These are phyloP conservation scores for Manihot esculenta DNA, from an alignment of 441 rosid genomes.

Conservation along the genomic window DNA sequence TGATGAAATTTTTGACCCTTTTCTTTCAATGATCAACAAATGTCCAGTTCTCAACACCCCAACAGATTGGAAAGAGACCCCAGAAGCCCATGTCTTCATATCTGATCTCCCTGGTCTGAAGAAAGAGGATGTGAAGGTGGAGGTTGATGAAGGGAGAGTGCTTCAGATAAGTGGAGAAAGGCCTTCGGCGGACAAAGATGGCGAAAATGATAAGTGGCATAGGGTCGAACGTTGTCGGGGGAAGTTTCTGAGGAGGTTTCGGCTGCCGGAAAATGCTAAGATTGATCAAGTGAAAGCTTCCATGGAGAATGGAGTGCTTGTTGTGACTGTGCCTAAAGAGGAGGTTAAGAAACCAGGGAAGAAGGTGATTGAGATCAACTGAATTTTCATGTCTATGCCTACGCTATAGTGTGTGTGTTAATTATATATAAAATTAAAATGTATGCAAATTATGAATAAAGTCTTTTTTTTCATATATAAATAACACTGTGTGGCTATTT, in stretches of 20 bases:
- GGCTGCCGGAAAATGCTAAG: conserved; percentile 47
- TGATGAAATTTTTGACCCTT: conserved; percentile 42
- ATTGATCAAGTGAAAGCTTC: conserved; percentile 42
- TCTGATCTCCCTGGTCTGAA: conserved; percentile 53
- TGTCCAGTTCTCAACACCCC: conserved; percentile 58
- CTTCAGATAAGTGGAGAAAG: conserved; percentile 49
- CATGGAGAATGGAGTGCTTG: conserved; percentile 55
- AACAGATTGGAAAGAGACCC: conserved; percentile 61
- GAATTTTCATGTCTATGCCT: background rate
- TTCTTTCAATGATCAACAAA: conserved; percentile 42
- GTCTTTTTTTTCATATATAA: background rate
- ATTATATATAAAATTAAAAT: background rate
- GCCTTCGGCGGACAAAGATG: conserved; percentile 16
- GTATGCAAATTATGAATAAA: background rate
- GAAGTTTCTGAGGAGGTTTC: conserved; percentile 41
- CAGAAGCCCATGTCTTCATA: conserved; percentile 41
- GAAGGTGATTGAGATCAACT: conserved; percentile 40
- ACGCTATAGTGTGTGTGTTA: too few relatives aligned
- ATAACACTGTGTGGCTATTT: background rate
- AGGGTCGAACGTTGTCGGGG: conserved; percentile 49
- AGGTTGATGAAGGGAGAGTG: conserved; percentile 38
- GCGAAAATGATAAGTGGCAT: conserved; percentile 41
- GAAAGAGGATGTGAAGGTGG: conserved; percentile 52
- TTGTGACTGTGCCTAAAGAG: conserved; percentile 42
- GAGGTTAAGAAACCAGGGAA: conserved; percentile 41